Percentiles rank a stretch among this genome's conserved stretches.
Conservation (phyloP, 176 grass and related monocot genomes). For the Eleusine coracana region DNA sequence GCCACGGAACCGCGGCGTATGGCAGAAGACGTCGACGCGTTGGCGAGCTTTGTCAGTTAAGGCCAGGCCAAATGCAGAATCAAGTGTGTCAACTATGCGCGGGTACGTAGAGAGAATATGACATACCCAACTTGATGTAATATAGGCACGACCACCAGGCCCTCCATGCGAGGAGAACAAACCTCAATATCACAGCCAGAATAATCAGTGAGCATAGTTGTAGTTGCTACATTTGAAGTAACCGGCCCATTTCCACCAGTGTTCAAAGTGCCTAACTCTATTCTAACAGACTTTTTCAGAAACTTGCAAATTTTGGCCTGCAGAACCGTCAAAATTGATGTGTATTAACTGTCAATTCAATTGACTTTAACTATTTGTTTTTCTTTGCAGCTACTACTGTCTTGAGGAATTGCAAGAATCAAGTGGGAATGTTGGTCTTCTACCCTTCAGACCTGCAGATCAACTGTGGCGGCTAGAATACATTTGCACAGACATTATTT, state of each 20-base stretch:
- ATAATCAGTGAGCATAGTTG: not conserved
- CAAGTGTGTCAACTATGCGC: too few species aligned
- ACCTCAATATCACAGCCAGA: too few species aligned
- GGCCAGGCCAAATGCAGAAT: too few species aligned
- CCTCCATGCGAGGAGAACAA: too few species aligned
- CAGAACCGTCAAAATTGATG: not conserved
- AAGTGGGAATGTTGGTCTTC: not conserved
- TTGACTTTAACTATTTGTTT: not conserved
- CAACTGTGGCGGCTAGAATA: slow-evolving; percentile 2
- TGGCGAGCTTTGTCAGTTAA: too few species aligned
- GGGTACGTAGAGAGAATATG: too few species aligned
- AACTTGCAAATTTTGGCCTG: not conserved
- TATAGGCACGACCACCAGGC: too few species aligned
- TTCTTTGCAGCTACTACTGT: slow-evolving; percentile 20
- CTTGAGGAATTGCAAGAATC: not conserved
- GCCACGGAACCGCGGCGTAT: too few species aligned
- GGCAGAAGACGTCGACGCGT: too few species aligned
- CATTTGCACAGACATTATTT: slow-evolving; percentile 36
- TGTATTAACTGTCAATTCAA: not conserved
- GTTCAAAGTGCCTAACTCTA: not conserved
- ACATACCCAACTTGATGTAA: too few species aligned
- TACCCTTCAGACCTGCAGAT: slow-evolving; percentile 27
- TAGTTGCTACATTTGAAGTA: not conserved
- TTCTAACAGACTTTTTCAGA: not conserved
- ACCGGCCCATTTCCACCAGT: not conserved